A percentile compares a stretch with the other conserved stretches of the same genome.
Conservation (phyloP, 345 rosid species). For the Combretum micranthum region DNA sequence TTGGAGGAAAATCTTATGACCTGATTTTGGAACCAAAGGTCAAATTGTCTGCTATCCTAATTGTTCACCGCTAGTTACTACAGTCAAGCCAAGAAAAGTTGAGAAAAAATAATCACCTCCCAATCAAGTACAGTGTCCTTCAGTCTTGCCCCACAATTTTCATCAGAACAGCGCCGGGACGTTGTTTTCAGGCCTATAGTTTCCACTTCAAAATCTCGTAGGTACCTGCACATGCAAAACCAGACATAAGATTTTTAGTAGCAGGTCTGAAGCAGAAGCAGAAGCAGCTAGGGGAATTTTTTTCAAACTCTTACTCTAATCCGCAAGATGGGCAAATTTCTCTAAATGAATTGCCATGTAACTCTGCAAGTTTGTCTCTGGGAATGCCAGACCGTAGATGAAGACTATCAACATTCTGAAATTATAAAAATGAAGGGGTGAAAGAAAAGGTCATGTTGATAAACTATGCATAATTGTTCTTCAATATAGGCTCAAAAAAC, state of each 20-base stretch:
- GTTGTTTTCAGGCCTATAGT: constrained; percentile 35
- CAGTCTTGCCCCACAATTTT: constrained; percentile 24
- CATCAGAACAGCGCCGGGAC: constrained; percentile 24
- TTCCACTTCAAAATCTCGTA: constrained; percentile 33
- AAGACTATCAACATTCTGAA: constrained; percentile 31
- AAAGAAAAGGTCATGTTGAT: neutral
- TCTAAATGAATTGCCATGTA: constrained; percentile 34
- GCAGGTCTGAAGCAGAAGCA: too few species aligned
- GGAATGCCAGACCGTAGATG: constrained; percentile 37
- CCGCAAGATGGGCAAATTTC: constrained; percentile 29
- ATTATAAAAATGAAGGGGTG: neutral
- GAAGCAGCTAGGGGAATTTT: too few species aligned
- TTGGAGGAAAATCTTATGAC: too few species aligned
- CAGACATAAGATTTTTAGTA: too few species aligned
- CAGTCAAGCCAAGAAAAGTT: neutral
- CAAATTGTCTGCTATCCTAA: too few species aligned
- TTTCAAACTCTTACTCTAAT: constrained; percentile 16
- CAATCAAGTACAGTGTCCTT: constrained; percentile 36
- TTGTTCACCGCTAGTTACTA: neutral
- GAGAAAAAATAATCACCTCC: constrained; percentile 17
- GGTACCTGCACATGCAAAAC: constrained; percentile 18
- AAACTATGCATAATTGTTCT: too few species aligned
- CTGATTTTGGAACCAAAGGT: too few species aligned
- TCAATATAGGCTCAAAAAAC: neutral
- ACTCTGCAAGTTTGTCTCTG: constrained; percentile 33